Conservation (phyloP, 768 basidiomycete genomes). For the Tulasnella sp. region DNA sequence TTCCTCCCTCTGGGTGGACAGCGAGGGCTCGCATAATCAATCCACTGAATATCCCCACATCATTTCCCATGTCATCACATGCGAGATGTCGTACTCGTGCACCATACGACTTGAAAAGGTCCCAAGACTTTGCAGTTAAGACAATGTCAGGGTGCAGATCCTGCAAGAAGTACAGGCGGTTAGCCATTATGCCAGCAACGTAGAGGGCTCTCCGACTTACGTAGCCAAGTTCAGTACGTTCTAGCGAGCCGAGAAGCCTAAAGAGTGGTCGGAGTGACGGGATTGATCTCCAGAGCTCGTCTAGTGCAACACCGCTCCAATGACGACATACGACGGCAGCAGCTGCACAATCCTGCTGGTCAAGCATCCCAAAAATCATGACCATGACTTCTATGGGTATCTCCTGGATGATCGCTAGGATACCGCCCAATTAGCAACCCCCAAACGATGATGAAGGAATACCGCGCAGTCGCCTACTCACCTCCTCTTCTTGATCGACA, state of each 20-base stretch:
- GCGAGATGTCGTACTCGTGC: neutral
- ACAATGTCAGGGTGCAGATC: neutral
- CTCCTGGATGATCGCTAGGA: neutral
- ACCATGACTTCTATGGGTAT: neutral
- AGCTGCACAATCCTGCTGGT: neutral
- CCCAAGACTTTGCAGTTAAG: neutral
- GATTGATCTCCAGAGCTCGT: slow-evolving; percentile 1
- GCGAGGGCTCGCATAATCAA: neutral
- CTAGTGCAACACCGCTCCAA: slow-evolving; percentile 1
- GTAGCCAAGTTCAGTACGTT: neutral
- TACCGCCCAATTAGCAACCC: too few species aligned
- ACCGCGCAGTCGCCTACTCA: too few species aligned
- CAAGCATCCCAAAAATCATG: neutral
- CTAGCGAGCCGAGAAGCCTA: neutral
- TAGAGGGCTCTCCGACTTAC: neutral
- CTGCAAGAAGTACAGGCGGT: neutral
- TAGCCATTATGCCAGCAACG: neutral
- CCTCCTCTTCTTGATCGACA: too few species aligned
- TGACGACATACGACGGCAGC: neutral
- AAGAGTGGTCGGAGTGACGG: neutral
- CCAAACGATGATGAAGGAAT: too few species aligned
- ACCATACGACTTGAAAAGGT: neutral
- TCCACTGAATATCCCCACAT: neutral
- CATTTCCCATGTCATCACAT: neutral
- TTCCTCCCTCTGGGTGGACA: neutral